Percentiles rank a stretch among this genome's conserved stretches.
phyloP scores from a whole-genome alignment of 495 filamentous ascomycete genomes.

The Sabuloglossum arenarium region DNA sequence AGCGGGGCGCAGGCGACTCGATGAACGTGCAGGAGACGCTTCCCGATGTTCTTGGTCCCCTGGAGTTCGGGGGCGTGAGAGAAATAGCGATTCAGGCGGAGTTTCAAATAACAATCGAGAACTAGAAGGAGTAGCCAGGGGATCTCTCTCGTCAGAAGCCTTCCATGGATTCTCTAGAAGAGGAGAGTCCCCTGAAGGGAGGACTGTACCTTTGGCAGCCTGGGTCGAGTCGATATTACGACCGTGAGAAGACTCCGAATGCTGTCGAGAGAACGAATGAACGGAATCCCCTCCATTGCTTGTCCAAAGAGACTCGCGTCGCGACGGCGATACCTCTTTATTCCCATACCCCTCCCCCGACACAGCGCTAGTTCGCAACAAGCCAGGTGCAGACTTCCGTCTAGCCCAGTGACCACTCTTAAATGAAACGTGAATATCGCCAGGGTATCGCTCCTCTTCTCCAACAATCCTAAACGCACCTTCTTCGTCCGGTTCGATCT shows the following conservation, averaged over 20 bases:
- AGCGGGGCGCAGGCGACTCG: slow-evolving; percentile 5
- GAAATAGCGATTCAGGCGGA: background rate
- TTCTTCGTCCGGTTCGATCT: slow-evolving; percentile 29
- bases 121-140: background rate
- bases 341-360: too few relatives aligned
- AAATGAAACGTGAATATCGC: background rate
- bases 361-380: background rate
- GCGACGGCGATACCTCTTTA: background rate
- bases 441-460: slow-evolving; percentile 10
- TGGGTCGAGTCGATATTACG: background rate
- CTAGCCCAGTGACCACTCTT: background rate
- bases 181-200: background rate
- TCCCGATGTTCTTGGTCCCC: background rate
- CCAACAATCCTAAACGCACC: slow-evolving; percentile 16
- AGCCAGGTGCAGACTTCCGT: slow-evolving; percentile 6
- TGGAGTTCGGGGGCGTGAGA: background rate
- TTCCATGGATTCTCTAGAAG: slow-evolving; percentile 1
- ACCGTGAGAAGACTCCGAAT: background rate
- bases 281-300: background rate
- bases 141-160: background rate
- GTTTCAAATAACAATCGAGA: background rate
- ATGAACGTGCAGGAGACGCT: slow-evolving; percentile 5
- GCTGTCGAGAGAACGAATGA: background rate
- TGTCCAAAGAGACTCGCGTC: background rate
- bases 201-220: background rate